These are phyloP conservation scores for Nepenthes mirabilis DNA, from an alignment of 148 eudicot species.

Conservation along the genomic window DNA sequence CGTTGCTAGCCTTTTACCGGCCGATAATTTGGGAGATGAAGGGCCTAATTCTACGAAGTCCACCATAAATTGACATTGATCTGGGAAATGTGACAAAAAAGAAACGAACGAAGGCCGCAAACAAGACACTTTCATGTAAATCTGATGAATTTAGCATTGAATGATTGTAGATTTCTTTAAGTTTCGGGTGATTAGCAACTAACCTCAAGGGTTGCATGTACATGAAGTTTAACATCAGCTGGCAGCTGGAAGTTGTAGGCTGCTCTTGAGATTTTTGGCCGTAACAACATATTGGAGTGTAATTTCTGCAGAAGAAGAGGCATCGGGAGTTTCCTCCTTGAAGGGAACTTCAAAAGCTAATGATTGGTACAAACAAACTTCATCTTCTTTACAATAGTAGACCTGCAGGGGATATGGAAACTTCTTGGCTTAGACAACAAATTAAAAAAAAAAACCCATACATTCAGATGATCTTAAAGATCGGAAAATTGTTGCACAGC, in stretches of 20 bases:
- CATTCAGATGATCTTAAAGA: background rate
- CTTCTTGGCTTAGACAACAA: background rate
- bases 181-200: no score
- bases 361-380: slow-evolving; percentile 80
- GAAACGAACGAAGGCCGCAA: no score
- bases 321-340: slow-evolving; percentile 46
- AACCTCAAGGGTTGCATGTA: no score
- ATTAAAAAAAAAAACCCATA: background rate
- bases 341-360: slow-evolving; percentile 73
- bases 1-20: no score
- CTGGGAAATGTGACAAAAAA: no score
- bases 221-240: no score
- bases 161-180: no score
- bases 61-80: no score
- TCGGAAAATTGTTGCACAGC: background rate
- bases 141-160: no score
- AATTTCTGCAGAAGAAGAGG: slow-evolving; percentile 35
- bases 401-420: slow-evolving; percentile 36
- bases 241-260: slow-evolving; percentile 9
- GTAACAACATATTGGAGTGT: slow-evolving; percentile 57
- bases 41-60: no score
- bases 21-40: no score
- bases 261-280: slow-evolving; percentile 34
- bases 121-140: no score
- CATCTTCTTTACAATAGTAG: slow-evolving; percentile 92